Base-by-base conservation (phyloP, 139 green algal genomes). In the Chlamydomonas sp. region DNA sequence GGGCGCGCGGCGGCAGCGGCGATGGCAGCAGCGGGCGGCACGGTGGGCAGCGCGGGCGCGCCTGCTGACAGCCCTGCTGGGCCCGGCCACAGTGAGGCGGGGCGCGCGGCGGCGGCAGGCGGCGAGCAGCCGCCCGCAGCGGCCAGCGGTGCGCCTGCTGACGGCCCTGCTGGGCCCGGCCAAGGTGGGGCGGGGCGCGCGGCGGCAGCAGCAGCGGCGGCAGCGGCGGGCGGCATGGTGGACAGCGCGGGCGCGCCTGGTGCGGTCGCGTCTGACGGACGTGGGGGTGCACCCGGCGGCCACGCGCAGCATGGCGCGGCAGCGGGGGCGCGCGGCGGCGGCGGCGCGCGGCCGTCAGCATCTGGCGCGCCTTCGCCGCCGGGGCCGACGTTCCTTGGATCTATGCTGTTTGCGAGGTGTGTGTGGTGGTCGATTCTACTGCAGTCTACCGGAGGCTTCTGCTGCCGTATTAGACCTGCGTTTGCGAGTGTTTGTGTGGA, bases 401-500 rank as follows among this genome's bases (percentile, higher is more conserved):
- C 88, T 8, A 95, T 96, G 91, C 78, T 96, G n/a, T 95, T 78
- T 73, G 70, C 75, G 26, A 80, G 76, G 71, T 86, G 68, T 35
- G 76, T 29, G 2, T 0, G 10, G 54, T 26, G n/a, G 13, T 3
- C 36, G 3, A 68, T 31, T n/a, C 3, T 5, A 54, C 13, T 49
- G 61, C 5, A 20, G 34, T 68, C n/a, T n/a, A n/a, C n/a, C n/a
- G n/a, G n/a, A n/a, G n/a, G n/a, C n/a, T n/a, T n/a, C n/a, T n/a
- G n/a, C n/a, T n/a, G n/a, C n/a, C n/a, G n/a, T n/a, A n/a, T n/a
- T n/a, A n/a, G n/a, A n/a, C n/a, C n/a, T n/a, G n/a, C n/a, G n/a
- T 8, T n/a, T 31, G 16, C 22, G 39, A 37, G 58, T 43, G 31
- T 36, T 13, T 54, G 20, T 54, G 43, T 54, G 20, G 13, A 20